phyloP scores from a whole-genome alignment of 768 basidiomycete genomes.

The Suillus paluster region DNA sequence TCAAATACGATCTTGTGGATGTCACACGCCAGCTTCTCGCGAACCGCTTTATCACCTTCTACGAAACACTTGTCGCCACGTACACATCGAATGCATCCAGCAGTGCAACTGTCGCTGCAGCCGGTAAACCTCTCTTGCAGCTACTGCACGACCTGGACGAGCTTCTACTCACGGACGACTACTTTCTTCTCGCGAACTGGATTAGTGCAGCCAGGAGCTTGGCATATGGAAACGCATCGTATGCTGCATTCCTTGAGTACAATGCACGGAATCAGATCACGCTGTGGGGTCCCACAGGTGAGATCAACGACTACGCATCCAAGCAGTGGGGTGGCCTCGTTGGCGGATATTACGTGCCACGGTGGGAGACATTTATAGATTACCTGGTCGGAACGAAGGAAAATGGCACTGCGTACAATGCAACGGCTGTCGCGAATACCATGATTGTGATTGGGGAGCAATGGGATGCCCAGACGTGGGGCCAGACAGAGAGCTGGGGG shows the following conservation, averaged over 20 bases:
- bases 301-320: slow-evolving; percentile 49
- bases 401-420: slow-evolving; percentile 34
- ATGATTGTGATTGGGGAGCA: slow-evolving; percentile 39
- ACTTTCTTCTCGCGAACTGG: slow-evolving; percentile 43
- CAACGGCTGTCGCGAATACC: slow-evolving; percentile 20
- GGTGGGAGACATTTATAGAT: slow-evolving; percentile 41
- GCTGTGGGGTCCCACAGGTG: slow-evolving; percentile 46
- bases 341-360: slow-evolving; percentile 37
- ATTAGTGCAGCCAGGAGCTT: slow-evolving; percentile 38
- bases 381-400: slow-evolving; percentile 36
- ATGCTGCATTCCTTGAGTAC: slow-evolving; percentile 41
- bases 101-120: slow-evolving; percentile 23
- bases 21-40: slow-evolving; percentile 43
- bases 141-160: slow-evolving; percentile 40
- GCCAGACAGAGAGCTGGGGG: slow-evolving; percentile 15
- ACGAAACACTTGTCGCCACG: slow-evolving; percentile 32
- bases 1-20: slow-evolving; percentile 44
- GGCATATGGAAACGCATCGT: slow-evolving; percentile 33
- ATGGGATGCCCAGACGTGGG: slow-evolving; percentile 33
- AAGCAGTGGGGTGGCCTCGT: slow-evolving; percentile 48
- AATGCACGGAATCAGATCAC: slow-evolving; percentile 47
- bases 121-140: slow-evolving; percentile 31
- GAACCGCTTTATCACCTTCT: slow-evolving; percentile 41
- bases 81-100: slow-evolving; percentile 31
- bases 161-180: slow-evolving; percentile 35